Conservation (phyloP, 495 filamentous ascomycete genomes). For the Aspergillus biplanus region DNA sequence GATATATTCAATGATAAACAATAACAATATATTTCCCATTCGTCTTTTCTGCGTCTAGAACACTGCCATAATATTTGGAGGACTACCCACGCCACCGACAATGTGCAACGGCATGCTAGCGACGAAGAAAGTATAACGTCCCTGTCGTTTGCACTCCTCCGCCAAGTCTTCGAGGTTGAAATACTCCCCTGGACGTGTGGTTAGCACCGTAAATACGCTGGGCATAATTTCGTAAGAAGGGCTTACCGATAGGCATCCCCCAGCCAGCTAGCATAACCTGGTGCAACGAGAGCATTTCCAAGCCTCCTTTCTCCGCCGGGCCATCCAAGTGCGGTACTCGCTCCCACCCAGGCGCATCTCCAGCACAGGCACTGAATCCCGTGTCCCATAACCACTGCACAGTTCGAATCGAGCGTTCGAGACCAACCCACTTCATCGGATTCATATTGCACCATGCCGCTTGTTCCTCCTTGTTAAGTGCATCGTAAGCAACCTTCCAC, state of each 20-base stretch:
- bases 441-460: conserved; percentile 19
- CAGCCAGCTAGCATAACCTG: conserved; percentile 52
- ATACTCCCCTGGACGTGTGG: not conserved
- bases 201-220: not conserved
- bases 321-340: conserved; percentile 35
- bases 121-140: conserved; percentile 43
- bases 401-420: not conserved
- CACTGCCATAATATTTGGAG: conserved; percentile 38
- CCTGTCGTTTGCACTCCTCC: conserved; percentile 20
- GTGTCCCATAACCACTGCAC: no score
- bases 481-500: conserved; percentile 35
- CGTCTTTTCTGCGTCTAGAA: conserved; percentile 30
- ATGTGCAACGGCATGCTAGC: conserved; percentile 48
- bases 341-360: no score
- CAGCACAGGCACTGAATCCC: no score
- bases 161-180: conserved; percentile 18
- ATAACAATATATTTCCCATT: no score
- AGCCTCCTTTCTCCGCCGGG: conserved; percentile 33
- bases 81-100: conserved; percentile 41
- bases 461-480: conserved; percentile 23
- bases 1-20: no score
- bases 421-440: no score
- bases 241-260: conserved; percentile 52
- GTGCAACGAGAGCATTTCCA: conserved; percentile 35
- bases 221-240: not conserved